phyloP scores from a whole-genome alignment of 2,329 filamentous ascomycete genomes.

The Xylaria sp. region DNA sequence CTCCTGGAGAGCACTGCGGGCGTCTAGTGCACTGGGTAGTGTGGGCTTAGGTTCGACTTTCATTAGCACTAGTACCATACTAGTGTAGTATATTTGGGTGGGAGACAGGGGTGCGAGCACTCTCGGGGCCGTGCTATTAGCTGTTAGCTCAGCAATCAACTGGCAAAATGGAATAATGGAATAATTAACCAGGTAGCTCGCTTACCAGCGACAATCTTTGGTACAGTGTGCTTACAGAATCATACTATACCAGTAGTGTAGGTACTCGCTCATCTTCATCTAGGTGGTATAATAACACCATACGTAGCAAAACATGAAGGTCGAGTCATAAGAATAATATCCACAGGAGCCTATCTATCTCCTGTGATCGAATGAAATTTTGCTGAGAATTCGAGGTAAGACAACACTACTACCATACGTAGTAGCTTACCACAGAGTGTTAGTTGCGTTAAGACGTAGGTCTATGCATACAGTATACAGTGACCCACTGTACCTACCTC shows the following conservation, averaged over 20 bases:
- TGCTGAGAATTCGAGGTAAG: neutral
- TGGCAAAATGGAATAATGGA: slow-evolving; percentile 32
- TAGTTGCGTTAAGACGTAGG: too few relatives aligned
- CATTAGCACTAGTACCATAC: neutral
- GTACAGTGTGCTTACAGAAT: neutral
- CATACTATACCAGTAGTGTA: too few relatives aligned
- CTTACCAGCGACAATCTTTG: slow-evolving; percentile 8
- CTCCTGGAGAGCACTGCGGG: neutral
- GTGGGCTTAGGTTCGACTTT: neutral
- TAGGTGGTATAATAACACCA: too few relatives aligned
- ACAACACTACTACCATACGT: neutral
- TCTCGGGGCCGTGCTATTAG: neutral
- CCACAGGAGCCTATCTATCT: neutral
- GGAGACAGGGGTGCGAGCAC: slow-evolving; percentile 18
- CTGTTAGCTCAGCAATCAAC: slow-evolving; percentile 12
- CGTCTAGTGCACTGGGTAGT: neutral
- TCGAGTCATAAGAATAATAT: too few relatives aligned
- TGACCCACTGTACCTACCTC: neutral
- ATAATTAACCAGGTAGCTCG: slow-evolving; percentile 30
- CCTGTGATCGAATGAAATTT: neutral
- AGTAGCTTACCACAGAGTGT: too few relatives aligned
- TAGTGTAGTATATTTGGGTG: neutral
- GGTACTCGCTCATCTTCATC: too few relatives aligned
- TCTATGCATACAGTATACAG: too few relatives aligned
- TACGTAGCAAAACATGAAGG: too few relatives aligned